Evolutionary conservation across 78 protist species (phyloP), one percentile per base, ranked within the genome.

Genomic region (Andalucia godoyi): DNA sequence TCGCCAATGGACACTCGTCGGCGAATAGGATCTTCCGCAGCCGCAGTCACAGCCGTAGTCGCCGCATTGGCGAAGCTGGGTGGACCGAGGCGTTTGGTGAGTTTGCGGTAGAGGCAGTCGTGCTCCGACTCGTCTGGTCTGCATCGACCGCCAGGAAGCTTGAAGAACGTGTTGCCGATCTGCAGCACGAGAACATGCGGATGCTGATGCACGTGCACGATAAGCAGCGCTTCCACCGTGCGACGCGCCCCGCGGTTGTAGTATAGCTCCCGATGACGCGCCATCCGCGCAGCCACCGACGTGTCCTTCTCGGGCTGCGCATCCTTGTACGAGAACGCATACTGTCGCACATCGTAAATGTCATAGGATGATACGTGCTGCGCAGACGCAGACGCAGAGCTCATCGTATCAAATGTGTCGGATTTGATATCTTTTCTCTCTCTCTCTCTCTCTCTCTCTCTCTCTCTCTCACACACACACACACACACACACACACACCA

Each of bases 121-220:
- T 12, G 38, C 37, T 51, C 69, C 13, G 27, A 34, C 58, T 74
- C 79, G n/a, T 57, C 79, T 21, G 69, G 53, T 15, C 34, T 41
- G 8, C 21, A 5, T 39, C 43, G 30, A 18, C 79, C 71, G 9
- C 71, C 79, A 2, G 70, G 79, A 40, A 62, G 65, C 6, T 41
- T 10, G 42, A 40, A 47, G 50, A 13, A 32, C 9, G 37, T 25
- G 49, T n/a, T 30, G 6, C 10, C 18, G 30, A 2, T 7, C 63
- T 74, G 63, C 18, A 74, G 53, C 12, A 74, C 57, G 34, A 74
- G 59, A 10, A 66, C 41, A n/a, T 74, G 79, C 27, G 79, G 79
- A 36, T 74, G 79, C 18, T 66, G 43, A 54, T 74, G 79, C 32
- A 29, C 55, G 57, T 63, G 69, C 39, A 69, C 74, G 30, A 69